A percentile compares a stretch with the other conserved stretches of the same genome.
Evolutionary conservation across 106 monocot species (phyloP).

Genomic region (Allium cepa): DNA sequence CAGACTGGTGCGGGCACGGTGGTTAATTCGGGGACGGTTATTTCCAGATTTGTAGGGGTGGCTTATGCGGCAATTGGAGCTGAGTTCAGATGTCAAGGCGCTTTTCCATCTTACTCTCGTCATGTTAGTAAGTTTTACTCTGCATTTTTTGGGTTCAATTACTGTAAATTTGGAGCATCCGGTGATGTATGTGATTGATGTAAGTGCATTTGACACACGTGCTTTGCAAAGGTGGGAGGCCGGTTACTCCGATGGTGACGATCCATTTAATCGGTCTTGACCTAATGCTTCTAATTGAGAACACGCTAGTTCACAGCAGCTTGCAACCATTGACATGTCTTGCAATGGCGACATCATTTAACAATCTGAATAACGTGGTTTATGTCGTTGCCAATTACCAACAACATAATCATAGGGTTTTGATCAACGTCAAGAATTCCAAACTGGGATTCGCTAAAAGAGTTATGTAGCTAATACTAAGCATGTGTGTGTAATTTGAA

Average conservation of each 20-base stretch:
- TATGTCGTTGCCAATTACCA: conserved; percentile 73
- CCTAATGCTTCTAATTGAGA: conserved; percentile 63
- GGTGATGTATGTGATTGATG: background rate
- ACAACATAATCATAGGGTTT: conserved; percentile 73
- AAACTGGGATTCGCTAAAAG: conserved; percentile 52
- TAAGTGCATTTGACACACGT: conserved; percentile 80
- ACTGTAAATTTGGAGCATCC: background rate
- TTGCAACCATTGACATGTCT: conserved; percentile 57
- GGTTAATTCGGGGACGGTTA: conserved; percentile 89
- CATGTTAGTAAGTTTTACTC: too few relatives aligned
- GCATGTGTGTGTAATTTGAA: too few relatives aligned
- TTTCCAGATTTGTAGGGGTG: conserved; percentile 59
- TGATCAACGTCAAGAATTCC: conserved; percentile 42
- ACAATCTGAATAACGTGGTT: conserved; percentile 56
- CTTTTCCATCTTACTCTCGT: conserved; percentile 34
- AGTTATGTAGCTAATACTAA: conserved; percentile 29
- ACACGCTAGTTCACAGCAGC: conserved; percentile 86
- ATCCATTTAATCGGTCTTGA: conserved; percentile 58
- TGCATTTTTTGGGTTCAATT: too few relatives aligned
- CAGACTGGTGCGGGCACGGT: conserved; percentile 72
- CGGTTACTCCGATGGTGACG: conserved; percentile 21
- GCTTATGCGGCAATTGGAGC: conserved; percentile 56
- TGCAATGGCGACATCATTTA: conserved; percentile 57
- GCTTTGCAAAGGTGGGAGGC: conserved; percentile 28
- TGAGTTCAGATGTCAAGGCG: conserved; percentile 81